phyloP scores from a whole-genome alignment of 176 grass and related monocot genomes.

The Rhynchospora tenuis region DNA sequence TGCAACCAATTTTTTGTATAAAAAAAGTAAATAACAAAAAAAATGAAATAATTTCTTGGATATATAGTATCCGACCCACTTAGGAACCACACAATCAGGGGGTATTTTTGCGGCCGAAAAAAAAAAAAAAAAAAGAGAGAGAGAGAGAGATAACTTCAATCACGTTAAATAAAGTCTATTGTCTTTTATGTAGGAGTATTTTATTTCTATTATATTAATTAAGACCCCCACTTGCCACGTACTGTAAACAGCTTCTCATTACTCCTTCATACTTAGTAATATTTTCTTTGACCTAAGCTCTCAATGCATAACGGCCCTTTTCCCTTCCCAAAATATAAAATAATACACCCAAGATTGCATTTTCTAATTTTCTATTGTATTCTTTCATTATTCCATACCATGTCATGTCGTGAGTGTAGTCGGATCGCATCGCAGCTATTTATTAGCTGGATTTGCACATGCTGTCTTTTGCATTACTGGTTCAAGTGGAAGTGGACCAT shows the following conservation, averaged over 20 bases:
- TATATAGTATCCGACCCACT: too few species aligned
- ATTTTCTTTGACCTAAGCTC: not conserved
- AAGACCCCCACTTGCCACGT: not conserved
- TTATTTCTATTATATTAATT: not conserved
- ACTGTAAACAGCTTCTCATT: not conserved
- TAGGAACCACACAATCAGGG: too few species aligned
- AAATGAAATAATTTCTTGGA: too few species aligned
- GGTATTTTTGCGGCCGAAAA: too few species aligned
- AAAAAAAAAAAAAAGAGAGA: too few species aligned
- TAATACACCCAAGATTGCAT: not conserved
- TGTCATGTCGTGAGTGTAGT: not conserved
- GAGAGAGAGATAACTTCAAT: not conserved
- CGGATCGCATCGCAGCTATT: conserved; percentile 1
- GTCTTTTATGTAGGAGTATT: not conserved
- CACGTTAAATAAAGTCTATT: not conserved
- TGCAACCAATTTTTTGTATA: too few species aligned
- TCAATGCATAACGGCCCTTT: not conserved
- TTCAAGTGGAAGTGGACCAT: not conserved
- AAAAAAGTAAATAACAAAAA: too few species aligned
- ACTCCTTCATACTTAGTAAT: not conserved
- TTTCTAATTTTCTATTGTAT: not conserved
- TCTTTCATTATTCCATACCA: not conserved
- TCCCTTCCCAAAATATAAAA: not conserved
- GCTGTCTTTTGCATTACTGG: not conserved
- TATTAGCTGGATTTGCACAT: conserved; percentile 12